Base-by-base conservation (phyloP, 495 filamentous ascomycete genomes). In the Penicillium paxilli region DNA sequence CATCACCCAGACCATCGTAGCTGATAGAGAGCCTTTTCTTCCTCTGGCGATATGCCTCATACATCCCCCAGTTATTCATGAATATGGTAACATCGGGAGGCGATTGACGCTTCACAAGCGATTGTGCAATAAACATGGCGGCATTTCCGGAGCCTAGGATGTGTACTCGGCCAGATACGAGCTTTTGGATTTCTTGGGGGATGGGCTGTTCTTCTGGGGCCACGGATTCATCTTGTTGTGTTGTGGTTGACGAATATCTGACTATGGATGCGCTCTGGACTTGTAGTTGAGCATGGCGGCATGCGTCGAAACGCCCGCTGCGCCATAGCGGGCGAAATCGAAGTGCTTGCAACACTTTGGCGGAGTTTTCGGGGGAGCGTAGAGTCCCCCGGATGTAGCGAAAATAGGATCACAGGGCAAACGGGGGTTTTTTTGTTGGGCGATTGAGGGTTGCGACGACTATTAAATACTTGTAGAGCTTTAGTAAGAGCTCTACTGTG, bases 61-160 rank as follows among this genome's bases (percentile, higher is more conserved):
- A 75, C 20, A 74, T 33, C 6, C 60, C 49, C 2, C 57, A 49
- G 35, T 72, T 63, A 52, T 81, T 79, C 54, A 86, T 62, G 8
- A 86, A 62, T 12, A 88, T 65, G 10, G 83, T 84, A 20, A 86
- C 70, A 0, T 83, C 81, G 21, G 83, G 84, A n/a, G 77, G 82
- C 52, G 81, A 75, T 22, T 75, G 71, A 28, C 84, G 70, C 24
- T 76, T 72, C 5, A 77, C 78, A 5, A 88, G 63, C 5, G 81
- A 75, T 58, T 87, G 83, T 10, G 83, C 83, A 45, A 86, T 72
- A 45, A 88, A 84, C 14, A 69, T 75, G 11, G 83, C 84, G 21
- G 84, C 63, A 61, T 77, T 84, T 38, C 83, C 84, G 16, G 79
- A 47, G 7, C 85, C 85, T 1, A 87, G 58, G 44, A 88, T 77